These are phyloP conservation scores for Plicaturopsis crispa DNA, from an alignment of 768 basidiomycete genomes.

Conservation along the genomic window DNA sequence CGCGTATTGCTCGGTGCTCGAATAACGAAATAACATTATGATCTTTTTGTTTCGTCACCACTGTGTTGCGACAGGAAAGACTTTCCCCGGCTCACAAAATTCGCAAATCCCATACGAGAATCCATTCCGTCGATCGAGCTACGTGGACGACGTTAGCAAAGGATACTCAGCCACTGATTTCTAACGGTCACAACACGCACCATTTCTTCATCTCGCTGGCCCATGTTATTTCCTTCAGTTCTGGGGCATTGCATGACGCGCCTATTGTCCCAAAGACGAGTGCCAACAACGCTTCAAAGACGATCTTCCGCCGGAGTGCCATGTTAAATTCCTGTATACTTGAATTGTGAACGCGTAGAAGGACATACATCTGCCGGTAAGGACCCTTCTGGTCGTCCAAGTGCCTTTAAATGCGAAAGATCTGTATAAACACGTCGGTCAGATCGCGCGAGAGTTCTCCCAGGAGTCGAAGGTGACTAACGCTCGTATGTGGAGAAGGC, in stretches of 20 bases:
- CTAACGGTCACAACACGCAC: conserved; percentile 47
- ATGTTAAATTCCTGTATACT: conserved; percentile 1
- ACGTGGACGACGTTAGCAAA: background rate
- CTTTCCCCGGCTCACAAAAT: conserved; percentile 10
- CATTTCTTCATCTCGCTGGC: conserved; percentile 81
- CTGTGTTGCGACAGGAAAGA: background rate
- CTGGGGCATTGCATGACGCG: conserved; percentile 60
- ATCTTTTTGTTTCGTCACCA: background rate
- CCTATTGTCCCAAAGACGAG: conserved; percentile 66
- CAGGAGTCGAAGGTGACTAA: conserved; percentile 23
- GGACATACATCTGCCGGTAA: conserved; percentile 54
- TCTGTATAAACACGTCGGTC: conserved; percentile 32
- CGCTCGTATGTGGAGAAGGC: conserved; percentile 80
- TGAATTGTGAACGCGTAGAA: background rate
- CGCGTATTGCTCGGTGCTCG: background rate
- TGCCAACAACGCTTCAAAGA: conserved; percentile 56
- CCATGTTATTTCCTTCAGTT: conserved; percentile 80
- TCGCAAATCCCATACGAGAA: conserved; percentile 11
- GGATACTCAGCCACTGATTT: background rate
- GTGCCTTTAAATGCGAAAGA: conserved; percentile 67
- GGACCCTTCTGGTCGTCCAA: conserved; percentile 60
- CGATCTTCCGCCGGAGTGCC: conserved; percentile 36
- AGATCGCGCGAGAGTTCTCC: conserved; percentile 2
- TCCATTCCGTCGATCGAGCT: conserved; percentile 13
- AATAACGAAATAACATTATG: background rate